Evolutionary conservation across 2,329 filamentous ascomycete genomes (phyloP), one percentile per base, ranked within the genome.

Genomic region (Bipolaris sorokiniana): DNA sequence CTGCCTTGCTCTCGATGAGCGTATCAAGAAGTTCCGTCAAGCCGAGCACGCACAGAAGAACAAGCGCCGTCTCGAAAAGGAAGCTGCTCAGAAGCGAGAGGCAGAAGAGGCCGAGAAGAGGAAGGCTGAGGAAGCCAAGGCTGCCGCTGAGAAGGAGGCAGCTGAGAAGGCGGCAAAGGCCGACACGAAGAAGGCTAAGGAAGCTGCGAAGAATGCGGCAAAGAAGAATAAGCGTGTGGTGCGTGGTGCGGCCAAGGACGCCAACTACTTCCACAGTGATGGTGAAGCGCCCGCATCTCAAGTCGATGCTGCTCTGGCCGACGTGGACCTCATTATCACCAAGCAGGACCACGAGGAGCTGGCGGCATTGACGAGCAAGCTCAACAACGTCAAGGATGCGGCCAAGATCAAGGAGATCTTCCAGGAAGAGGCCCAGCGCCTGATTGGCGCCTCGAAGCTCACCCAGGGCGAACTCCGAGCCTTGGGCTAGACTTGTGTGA

Each of bases 151-250:
- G 64, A 91, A 91, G 15, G 95, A 97, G 77, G 91, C 90, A 68
- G 84, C 88, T 40, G 91, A 92, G 64, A 98, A 98, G 85, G 85
- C 84, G 5, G 88, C 92, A 56, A 90, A 90, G 67, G 92, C 94
- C 67, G 85, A 90, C 63, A 82, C 82, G 72, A 99, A 98, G 87
- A 99, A 99, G 86, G 89, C 90, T 59, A 99, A 98, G 84, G 95
- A 99, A 80, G 94, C 94, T 1, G 95, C 95, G 56, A 99, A 99
- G 88, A 97, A 92, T 74, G 95, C 95, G 13, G 90, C 95, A 72
- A 99, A 99, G 90, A 99, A 99, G 90, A 99, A 99, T 87, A 97
- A 97, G 87, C 92, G 95, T 83, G 90, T 98, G 46, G 88, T 99
- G 70, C 92, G 96, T 79, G 88, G 87, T 61, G 92, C 91, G 65